A percentile compares a stretch with the other conserved stretches of the same genome.
phyloP scores from a whole-genome alignment of 768 basidiomycete species.

The Leccinum truebloodii region DNA sequence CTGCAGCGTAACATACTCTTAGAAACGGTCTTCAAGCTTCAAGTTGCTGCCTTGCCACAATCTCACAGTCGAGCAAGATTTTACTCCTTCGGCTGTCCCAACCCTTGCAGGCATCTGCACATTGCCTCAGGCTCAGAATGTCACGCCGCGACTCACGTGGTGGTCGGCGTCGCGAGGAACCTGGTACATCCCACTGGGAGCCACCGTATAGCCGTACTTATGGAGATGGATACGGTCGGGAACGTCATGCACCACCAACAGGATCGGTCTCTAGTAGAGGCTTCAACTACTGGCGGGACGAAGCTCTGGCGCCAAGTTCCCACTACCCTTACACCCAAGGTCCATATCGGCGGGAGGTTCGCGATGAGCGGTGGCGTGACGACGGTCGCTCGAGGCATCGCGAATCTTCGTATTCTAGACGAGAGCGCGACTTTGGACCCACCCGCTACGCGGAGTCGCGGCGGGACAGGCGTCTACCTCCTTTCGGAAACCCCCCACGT shows the following conservation, averaged over 20 bases:
- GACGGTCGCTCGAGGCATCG: constrained; percentile 10
- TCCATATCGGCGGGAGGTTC: constrained; percentile 6
- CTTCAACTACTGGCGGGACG: constrained; percentile 31
- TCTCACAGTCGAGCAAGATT: constrained; percentile 10
- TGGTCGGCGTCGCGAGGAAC: constrained; percentile 16
- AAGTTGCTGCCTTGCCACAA: too few species aligned
- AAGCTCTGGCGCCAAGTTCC: neutral
- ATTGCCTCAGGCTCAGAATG: constrained; percentile 18
- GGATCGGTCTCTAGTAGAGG: constrained; percentile 2
- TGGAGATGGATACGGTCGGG: constrained; percentile 10
- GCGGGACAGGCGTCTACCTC: constrained; percentile 7
- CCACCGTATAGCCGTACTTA: constrained; percentile 5
- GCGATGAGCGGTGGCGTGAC: constrained; percentile 14
- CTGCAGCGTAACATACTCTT: too few species aligned
- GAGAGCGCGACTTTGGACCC: constrained; percentile 6
- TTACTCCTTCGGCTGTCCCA: constrained; percentile 8
- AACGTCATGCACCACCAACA: constrained; percentile 11
- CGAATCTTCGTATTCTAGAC: constrained; percentile 16
- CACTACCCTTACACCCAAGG: constrained; percentile 4
- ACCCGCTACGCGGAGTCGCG: constrained; percentile 7
- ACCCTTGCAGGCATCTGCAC: constrained; percentile 6
- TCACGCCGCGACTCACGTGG: constrained; percentile 3
- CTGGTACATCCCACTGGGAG: constrained; percentile 8
- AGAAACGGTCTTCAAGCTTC: neutral
- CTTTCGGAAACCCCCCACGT: constrained; percentile 5